A percentile compares a stretch with the other conserved stretches of the same genome.
phyloP scores from a whole-genome alignment of 192 early-diverging fungal species.

The Gigaspora rosea region DNA sequence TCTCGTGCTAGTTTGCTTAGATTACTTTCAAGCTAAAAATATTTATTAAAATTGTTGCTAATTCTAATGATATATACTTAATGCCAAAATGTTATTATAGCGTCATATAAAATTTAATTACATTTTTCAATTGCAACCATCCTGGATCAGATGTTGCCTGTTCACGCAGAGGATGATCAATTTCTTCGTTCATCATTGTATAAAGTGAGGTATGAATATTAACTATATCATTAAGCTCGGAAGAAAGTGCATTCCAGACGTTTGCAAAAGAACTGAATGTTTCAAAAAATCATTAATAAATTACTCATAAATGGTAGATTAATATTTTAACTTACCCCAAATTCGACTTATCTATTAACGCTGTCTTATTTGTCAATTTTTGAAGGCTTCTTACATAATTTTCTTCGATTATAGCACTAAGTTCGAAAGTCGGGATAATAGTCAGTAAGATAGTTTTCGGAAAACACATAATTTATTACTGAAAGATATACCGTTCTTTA shows the following conservation, averaged over 20 bases:
- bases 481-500: slow-evolving; percentile 49
- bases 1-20: slow-evolving; percentile 17
- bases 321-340: slow-evolving; percentile 12
- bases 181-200: slow-evolving; percentile 41
- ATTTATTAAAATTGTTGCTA: no score
- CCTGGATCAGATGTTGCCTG: slow-evolving; percentile 14
- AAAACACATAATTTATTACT: background rate
- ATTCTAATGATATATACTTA: no score
- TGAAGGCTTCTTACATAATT: slow-evolving; percentile 28
- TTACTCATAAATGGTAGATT: background rate
- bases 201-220: slow-evolving; percentile 40
- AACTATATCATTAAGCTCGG: slow-evolving; percentile 39
- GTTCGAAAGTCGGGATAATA: background rate
- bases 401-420: slow-evolving; percentile 15
- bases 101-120: background rate
- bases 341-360: background rate
- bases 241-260: slow-evolving; percentile 36
- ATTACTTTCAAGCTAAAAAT: slow-evolving; percentile 8
- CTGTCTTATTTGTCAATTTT: slow-evolving; percentile 5
- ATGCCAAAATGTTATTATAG: background rate
- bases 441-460: background rate
- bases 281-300: background rate
- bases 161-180: slow-evolving; percentile 41
- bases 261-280: slow-evolving; percentile 27
- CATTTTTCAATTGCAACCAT: slow-evolving; percentile 22